Evolutionary conservation across 805 yeast species (phyloP).

Genomic region (Saturnispora quitensis): DNA sequence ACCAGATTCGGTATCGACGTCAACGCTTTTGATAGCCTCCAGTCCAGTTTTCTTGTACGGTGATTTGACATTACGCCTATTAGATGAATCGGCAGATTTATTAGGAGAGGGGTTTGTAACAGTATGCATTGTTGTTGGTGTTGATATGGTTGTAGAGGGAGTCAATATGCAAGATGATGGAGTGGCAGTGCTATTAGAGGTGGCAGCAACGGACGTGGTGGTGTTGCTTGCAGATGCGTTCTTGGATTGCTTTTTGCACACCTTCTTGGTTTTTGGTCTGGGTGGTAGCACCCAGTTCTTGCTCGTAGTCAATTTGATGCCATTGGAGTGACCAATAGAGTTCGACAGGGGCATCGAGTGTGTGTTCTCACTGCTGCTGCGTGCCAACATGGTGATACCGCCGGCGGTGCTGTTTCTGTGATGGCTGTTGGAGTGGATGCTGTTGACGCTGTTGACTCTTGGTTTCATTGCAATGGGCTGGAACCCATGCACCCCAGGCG

Average conservation of each 20-base stretch:
- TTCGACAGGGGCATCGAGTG: background rate
- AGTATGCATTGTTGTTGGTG: background rate
- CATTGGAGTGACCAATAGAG: background rate
- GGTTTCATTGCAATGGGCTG: slow-evolving; percentile 27
- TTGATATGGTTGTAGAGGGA: background rate
- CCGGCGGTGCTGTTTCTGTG: slow-evolving; percentile 5
- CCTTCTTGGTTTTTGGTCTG: slow-evolving; percentile 33
- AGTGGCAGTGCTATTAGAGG: background rate
- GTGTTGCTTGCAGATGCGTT: background rate
- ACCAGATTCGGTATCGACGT: slow-evolving; percentile 11
- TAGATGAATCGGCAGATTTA: background rate
- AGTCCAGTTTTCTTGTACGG: background rate
- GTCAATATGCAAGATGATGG: background rate
- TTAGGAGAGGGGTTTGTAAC: background rate
- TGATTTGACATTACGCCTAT: background rate
- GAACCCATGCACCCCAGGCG: slow-evolving; percentile 10
- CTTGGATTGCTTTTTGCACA: slow-evolving; percentile 7
- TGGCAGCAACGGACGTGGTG: background rate
- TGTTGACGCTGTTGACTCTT: slow-evolving; percentile 13
- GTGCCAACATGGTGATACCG: background rate
- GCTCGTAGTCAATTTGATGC: slow-evolving; percentile 12
- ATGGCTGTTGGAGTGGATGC: slow-evolving; percentile 9
- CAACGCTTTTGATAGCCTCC: slow-evolving; percentile 10
- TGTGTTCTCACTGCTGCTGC: background rate
- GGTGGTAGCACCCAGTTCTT: slow-evolving; percentile 49